Evolutionary conservation across 495 filamentous ascomycete genomes (phyloP).

Genomic region (Delitschia confertaspora): DNA sequence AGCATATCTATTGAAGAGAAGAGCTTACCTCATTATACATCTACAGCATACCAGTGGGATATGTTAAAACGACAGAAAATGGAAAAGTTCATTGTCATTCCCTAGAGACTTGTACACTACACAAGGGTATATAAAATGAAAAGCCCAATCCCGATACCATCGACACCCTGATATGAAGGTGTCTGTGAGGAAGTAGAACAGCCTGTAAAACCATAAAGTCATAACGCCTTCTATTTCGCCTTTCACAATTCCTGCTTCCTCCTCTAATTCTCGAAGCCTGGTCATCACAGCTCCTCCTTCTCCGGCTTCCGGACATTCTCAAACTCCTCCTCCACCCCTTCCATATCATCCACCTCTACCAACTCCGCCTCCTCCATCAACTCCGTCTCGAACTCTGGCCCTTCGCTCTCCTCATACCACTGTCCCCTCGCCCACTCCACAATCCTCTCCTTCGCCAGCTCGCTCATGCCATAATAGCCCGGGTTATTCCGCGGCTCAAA

Average conservation of each 20-base stretch:
- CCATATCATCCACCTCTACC: constrained; percentile 19
- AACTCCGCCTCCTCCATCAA: constrained; percentile 2
- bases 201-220: not conserved
- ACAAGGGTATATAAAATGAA: too few species aligned
- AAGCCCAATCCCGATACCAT: too few species aligned
- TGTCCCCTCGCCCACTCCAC: constrained; percentile 43
- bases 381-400: not conserved
- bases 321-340: constrained; percentile 16
- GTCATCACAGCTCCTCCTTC: not conserved
- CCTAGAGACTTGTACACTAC: too few species aligned
- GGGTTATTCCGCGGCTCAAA: constrained; percentile 75
- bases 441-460: constrained; percentile 57
- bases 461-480: constrained; percentile 59
- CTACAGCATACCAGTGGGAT: too few species aligned
- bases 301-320: constrained; percentile 11
- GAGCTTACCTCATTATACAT: too few species aligned
- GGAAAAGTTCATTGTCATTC: too few species aligned
- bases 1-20: too few species aligned
- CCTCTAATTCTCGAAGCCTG: too few species aligned
- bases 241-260: constrained; percentile 2
- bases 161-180: too few species aligned
- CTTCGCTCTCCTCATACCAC: constrained; percentile 29
- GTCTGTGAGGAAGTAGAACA: too few species aligned
- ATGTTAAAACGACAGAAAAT: too few species aligned
- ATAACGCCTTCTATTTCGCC: not conserved